phyloP scores from a whole-genome alignment of 2,329 filamentous ascomycete genomes.

The Cladosporium sp. region DNA sequence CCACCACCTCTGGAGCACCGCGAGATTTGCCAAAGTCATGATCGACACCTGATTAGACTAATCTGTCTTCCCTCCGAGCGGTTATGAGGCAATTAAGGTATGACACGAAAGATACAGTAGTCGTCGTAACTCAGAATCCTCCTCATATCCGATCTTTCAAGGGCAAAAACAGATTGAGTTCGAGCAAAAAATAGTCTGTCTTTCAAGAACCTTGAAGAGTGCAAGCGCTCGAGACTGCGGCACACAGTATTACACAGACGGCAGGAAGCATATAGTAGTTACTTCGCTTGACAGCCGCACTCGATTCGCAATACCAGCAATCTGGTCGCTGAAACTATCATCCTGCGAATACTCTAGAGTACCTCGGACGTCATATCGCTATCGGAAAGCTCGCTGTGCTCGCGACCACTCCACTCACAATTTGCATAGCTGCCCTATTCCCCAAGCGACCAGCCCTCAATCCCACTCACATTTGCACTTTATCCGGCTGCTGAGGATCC shows the following conservation, averaged over 20 bases:
- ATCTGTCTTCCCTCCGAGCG: background rate
- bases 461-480: background rate
- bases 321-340: background rate
- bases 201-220: background rate
- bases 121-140: background rate
- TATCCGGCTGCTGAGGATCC: background rate
- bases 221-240: too few relatives aligned
- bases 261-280: background rate
- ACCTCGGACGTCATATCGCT: background rate
- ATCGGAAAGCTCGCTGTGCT: background rate
- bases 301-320: background rate
- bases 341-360: background rate
- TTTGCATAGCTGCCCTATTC: background rate
- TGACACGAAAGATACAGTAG: background rate
- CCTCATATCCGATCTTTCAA: background rate
- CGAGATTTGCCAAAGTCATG: conserved; percentile 1
- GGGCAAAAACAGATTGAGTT: background rate
- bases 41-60: background rate
- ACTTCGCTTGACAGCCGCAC: background rate
- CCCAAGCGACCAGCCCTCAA: background rate
- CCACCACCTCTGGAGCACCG: background rate
- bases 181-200: background rate
- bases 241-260: too few relatives aligned
- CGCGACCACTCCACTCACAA: background rate
- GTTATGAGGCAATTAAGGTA: background rate